These are phyloP conservation scores for Aspergillus costaricaensis DNA, from an alignment of 2,329 filamentous ascomycete genomes.

Conservation along the genomic window DNA sequence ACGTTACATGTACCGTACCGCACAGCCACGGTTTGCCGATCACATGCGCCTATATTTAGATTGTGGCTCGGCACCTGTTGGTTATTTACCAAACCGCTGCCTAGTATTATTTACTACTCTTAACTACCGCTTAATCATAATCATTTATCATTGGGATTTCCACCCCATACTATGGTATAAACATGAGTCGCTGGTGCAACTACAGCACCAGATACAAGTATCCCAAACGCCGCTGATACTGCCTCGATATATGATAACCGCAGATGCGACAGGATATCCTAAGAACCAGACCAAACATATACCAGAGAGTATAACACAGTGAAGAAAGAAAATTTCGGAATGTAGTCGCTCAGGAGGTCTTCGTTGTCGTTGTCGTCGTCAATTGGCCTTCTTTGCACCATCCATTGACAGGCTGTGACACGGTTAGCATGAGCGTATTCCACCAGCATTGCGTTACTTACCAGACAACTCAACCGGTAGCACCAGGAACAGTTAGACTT, in stretches of 20 bases:
- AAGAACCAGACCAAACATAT: not conserved
- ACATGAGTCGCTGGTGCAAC: not conserved
- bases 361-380: slow-evolving; percentile 1
- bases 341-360: not conserved
- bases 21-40: not conserved
- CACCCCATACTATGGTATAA: not conserved
- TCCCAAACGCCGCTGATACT: not conserved
- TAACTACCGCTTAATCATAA: not conserved
- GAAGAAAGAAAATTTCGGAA: not conserved
- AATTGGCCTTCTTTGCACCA: slow-evolving; percentile 47
- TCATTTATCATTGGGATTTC: slow-evolving; percentile 1
- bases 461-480: slow-evolving; percentile 90
- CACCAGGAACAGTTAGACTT: slow-evolving; percentile 80
- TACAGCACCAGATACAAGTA: not conserved
- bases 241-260: not conserved
- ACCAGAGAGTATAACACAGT: not conserved
- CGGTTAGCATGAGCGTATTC: slow-evolving; percentile 14
- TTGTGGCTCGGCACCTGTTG: not conserved
- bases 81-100: not conserved
- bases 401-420: slow-evolving; percentile 43
- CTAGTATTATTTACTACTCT: not conserved
- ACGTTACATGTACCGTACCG: not conserved
- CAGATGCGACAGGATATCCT: not conserved
- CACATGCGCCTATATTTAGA: slow-evolving; percentile 2
- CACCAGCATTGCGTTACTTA: slow-evolving; percentile 53